phyloP scores from a whole-genome alignment of 768 basidiomycete species.

The Coprinopsis cinerea region DNA sequence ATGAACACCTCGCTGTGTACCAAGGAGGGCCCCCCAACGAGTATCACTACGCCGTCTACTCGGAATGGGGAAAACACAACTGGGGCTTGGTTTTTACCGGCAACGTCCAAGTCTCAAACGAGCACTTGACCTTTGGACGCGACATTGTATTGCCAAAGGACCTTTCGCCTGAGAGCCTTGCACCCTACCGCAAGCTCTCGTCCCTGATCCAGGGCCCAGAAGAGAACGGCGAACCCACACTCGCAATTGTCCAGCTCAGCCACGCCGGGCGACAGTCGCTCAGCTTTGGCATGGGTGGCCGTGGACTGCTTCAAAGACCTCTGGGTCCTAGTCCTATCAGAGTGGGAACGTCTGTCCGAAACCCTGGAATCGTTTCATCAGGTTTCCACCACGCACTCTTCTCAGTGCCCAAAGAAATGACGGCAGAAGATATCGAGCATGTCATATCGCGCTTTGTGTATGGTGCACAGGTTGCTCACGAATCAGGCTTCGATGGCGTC shows the following conservation, averaged over 20 bases:
- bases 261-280: slow-evolving; percentile 82
- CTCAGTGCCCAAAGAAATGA: slow-evolving; percentile 60
- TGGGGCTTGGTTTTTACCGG: slow-evolving; percentile 93
- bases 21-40: slow-evolving; percentile 69
- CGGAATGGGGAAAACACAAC: slow-evolving; percentile 60
- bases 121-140: slow-evolving; percentile 66
- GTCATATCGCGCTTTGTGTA: slow-evolving; percentile 59
- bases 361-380: slow-evolving; percentile 23
- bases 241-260: slow-evolving; percentile 78
- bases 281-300: slow-evolving; percentile 64
- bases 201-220: slow-evolving; percentile 39
- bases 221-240: slow-evolving; percentile 15
- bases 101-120: slow-evolving; percentile 62
- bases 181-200: slow-evolving; percentile 47
- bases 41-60: slow-evolving; percentile 60
- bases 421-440: slow-evolving; percentile 49
- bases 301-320: slow-evolving; percentile 53
- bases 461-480: slow-evolving; percentile 58
- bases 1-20: slow-evolving; percentile 70
- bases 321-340: slow-evolving; percentile 66
- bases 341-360: slow-evolving; percentile 28
- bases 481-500: slow-evolving; percentile 80
- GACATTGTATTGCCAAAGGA: slow-evolving; percentile 57
- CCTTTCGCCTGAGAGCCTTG: slow-evolving; percentile 36
- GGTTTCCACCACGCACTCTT: slow-evolving; percentile 47